Base-by-base conservation (phyloP, 2,329 filamentous ascomycete species). In the Xylaria sp. region DNA sequence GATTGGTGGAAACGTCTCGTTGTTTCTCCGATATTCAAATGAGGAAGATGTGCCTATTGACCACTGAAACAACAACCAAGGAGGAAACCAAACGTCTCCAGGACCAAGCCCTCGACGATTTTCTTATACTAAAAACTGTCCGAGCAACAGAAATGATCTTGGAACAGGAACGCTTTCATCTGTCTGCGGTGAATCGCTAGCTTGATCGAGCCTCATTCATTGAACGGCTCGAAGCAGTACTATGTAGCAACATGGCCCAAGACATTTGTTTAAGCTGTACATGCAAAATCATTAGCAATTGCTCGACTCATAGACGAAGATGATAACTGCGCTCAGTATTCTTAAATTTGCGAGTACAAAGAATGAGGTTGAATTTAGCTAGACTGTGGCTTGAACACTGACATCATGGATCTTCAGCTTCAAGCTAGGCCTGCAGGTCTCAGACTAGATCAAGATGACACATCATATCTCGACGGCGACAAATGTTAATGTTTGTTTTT, bases 331-430 rank as follows among this genome's bases (percentile, higher is more conserved):
- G 3, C 11, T 21, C 17, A 19, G 9, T 21, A 37, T 21, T 12
- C 6, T 12, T n/a, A 12, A 12, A n/a, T 28, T 12, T 50, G 17
- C 17, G 23, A 33, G 9, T 11, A 31, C 38, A 14, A 15, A 21
- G n/a, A 15, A 8, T 9, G 25, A 47, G 42, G 12, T 19, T 53
- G 33, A 28, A 23, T 21, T n/a, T 47, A n/a, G 17, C n/a, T 52
- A 11, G 35, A 47, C 31, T 57, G 56, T 57, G 56, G 56, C 56
- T 54, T 35, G 57, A 33, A 52, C 25, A 43, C 56, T 66, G 64
- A 66, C 64, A 66, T 66, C 63, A 66, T 66, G 57, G 60, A 66
- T 38, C 52, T 56, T 64, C 33, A 45, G 37, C 55, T 42, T 60
- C 52, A 38, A 37, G 38, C 57, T 55, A 56, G 50, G 28, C 35